Conservation (phyloP, 805 yeast genomes). For the Suhomyces xylopsoci region DNA sequence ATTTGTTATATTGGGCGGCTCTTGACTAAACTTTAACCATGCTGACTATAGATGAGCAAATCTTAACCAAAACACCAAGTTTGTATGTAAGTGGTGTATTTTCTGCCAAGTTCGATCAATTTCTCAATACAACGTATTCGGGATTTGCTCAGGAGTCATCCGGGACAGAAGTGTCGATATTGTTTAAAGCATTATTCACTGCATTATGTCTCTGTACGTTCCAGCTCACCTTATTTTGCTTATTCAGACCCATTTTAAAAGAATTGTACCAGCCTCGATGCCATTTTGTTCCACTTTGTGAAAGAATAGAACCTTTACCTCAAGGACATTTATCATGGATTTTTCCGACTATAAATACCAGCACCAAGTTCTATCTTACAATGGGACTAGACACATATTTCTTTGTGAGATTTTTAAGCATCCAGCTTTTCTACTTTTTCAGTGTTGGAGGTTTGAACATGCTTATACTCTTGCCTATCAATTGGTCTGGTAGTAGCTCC, state of each 20-base stretch:
- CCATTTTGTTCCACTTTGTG: slow-evolving; percentile 39
- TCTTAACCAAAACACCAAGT: slow-evolving; percentile 25
- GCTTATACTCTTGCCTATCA: slow-evolving; percentile 63
- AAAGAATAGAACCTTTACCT: slow-evolving; percentile 36
- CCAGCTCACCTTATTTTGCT: slow-evolving; percentile 46
- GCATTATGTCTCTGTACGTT: slow-evolving; percentile 52
- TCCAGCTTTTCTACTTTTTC: slow-evolving; percentile 50
- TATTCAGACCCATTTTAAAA: slow-evolving; percentile 29
- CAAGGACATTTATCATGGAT: slow-evolving; percentile 58
- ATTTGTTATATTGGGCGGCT: neutral
- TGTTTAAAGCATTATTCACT: slow-evolving; percentile 53
- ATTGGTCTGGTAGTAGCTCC: slow-evolving; percentile 40
- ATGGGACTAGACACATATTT: slow-evolving; percentile 76
- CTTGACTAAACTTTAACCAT: neutral
- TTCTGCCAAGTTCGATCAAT: slow-evolving; percentile 29
- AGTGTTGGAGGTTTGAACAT: slow-evolving; percentile 53
- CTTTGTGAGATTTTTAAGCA: slow-evolving; percentile 58
- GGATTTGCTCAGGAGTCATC: slow-evolving; percentile 57
- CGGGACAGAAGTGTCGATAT: slow-evolving; percentile 56
- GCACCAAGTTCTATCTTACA: slow-evolving; percentile 42
- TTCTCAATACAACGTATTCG: slow-evolving; percentile 51
- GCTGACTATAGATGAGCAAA: slow-evolving; percentile 11
- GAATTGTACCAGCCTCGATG: slow-evolving; percentile 55
- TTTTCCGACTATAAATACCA: slow-evolving; percentile 35
- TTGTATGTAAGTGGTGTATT: slow-evolving; percentile 29